Evolutionary conservation across 2,329 filamentous ascomycete genomes (phyloP), one percentile per base, ranked within the genome.

Genomic region (Fusarium agapanthi): DNA sequence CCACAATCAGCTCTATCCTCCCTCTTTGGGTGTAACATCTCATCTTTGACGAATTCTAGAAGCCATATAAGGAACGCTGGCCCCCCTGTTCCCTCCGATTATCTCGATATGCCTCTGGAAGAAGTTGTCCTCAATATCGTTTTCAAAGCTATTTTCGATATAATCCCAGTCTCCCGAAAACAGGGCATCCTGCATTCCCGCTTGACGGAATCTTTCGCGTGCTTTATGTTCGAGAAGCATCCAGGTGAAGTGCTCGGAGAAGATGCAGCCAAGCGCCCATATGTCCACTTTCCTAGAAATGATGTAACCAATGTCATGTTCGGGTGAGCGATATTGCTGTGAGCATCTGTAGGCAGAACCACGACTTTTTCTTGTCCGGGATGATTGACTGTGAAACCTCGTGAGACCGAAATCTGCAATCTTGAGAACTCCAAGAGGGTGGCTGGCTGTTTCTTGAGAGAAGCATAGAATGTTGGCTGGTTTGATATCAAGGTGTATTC

Each of bases 261-360:
- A 68, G 6, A 69, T 24, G 2, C 66, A 69, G 0, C 66, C 66
- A 1, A 69, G 12, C 1, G 67, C 67, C 67, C 67, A 69, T 2
- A 58, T 20, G 7, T 69, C 67, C 0, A 62, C 24, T 2, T 28
- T 58, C 4, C 44, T 43, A 0, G 58, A 69, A 3, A 68, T 53
- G 1, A 3, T 4, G 4, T 34, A 9, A 0, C 26, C 9, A 0
- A 38, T 32, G 1, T 40, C 54, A 2, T 69, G 58, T 0, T 69
- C 65, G 0, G 67, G 67, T 0, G 65, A 35, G 0, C 45, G 50
- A 3, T 58, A 69, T 0, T 58, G n/a, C 5, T 40, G 57, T 0
- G 57, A 67, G 2, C 47, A 38, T 1, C 30, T 35, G 0, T 55
- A 10, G 0, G 56, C 38, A 0, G 50, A 7, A 5, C 8, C 1